phyloP scores from a whole-genome alignment of 352 stramenopile species.

The Phytophthora podocarpi region DNA sequence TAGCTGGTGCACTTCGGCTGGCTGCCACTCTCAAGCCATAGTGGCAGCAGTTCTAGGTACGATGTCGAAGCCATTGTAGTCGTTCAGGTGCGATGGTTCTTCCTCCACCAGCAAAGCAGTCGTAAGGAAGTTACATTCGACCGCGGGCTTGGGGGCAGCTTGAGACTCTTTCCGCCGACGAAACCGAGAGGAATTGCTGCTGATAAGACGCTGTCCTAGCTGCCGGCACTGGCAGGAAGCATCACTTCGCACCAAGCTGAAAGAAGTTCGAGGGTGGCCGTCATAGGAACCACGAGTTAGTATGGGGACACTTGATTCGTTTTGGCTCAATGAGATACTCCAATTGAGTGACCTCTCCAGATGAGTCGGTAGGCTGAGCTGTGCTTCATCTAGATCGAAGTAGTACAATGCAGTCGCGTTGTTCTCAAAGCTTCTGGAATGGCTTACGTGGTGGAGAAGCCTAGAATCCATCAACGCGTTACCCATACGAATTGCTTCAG shows the following conservation, averaged over 20 bases:
- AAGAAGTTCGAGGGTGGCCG: slow-evolving; percentile 17
- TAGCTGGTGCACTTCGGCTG: too few species aligned
- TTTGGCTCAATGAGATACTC: slow-evolving; percentile 15
- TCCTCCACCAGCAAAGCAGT: slow-evolving; percentile 22
- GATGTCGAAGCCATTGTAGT: slow-evolving; percentile 15
- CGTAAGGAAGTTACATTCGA: slow-evolving; percentile 18
- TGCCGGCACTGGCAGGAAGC: slow-evolving; percentile 47
- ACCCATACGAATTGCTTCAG: slow-evolving; percentile 53
- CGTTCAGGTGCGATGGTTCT: slow-evolving; percentile 1
- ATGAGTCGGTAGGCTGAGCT: slow-evolving; percentile 22
- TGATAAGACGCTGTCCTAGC: slow-evolving; percentile 48
- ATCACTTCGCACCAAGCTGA: slow-evolving; percentile 15
- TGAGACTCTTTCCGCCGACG: slow-evolving; percentile 14
- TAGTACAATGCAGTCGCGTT: slow-evolving; percentile 36
- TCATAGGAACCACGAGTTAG: slow-evolving; percentile 5
- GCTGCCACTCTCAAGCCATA: slow-evolving; percentile 31
- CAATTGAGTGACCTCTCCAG: slow-evolving; percentile 10
- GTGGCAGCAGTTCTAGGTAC: slow-evolving; percentile 9
- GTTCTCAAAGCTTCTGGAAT: slow-evolving; percentile 50
- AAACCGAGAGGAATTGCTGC: slow-evolving; percentile 20
- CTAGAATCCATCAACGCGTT: slow-evolving; percentile 72
- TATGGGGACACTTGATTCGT: slow-evolving; percentile 29
- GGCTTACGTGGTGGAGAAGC: slow-evolving; percentile 58
- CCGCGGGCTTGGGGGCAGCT: background rate
- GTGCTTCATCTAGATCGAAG: slow-evolving; percentile 39